Percentiles rank a stretch among this genome's conserved stretches.
Conservation (phyloP, 805 yeast genomes). For the Komagataella pseudopastoris region DNA sequence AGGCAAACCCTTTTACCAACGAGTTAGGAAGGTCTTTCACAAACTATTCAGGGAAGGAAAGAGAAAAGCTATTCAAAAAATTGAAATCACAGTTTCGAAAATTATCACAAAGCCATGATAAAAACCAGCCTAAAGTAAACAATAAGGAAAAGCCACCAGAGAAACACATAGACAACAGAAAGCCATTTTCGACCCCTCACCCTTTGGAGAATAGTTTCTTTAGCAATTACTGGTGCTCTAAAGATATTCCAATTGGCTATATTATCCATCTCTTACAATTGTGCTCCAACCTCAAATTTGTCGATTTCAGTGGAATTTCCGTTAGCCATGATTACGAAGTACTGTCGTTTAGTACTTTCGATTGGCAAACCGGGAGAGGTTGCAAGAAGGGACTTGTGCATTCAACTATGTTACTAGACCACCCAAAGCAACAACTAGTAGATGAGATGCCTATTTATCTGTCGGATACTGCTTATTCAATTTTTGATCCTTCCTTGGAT, state of each 20-base stretch:
- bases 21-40: not conserved
- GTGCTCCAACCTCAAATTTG: slow-evolving; percentile 43
- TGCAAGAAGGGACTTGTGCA: not conserved
- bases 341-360: slow-evolving; percentile 21
- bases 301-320: slow-evolving; percentile 50
- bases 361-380: slow-evolving; percentile 8
- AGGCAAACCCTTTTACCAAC: not conserved
- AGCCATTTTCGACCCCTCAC: slow-evolving; percentile 29
- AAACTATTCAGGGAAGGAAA: not conserved
- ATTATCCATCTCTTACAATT: slow-evolving; percentile 52
- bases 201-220: slow-evolving; percentile 52
- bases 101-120: not conserved
- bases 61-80: not conserved
- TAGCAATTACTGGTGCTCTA: slow-evolving; percentile 47
- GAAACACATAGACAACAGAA: not conserved
- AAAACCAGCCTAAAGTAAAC: not conserved
- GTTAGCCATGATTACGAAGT: slow-evolving; percentile 57
- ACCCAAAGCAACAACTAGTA: not conserved
- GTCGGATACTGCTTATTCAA: not conserved
- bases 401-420: not conserved
- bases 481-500: not conserved
- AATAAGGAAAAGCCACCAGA: not conserved
- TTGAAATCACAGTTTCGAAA: not conserved
- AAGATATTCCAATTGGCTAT: slow-evolving; percentile 71
- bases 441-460: not conserved